phyloP scores from a whole-genome alignment of 2,329 filamentous ascomycete species.

The Botrytis byssoidea region DNA sequence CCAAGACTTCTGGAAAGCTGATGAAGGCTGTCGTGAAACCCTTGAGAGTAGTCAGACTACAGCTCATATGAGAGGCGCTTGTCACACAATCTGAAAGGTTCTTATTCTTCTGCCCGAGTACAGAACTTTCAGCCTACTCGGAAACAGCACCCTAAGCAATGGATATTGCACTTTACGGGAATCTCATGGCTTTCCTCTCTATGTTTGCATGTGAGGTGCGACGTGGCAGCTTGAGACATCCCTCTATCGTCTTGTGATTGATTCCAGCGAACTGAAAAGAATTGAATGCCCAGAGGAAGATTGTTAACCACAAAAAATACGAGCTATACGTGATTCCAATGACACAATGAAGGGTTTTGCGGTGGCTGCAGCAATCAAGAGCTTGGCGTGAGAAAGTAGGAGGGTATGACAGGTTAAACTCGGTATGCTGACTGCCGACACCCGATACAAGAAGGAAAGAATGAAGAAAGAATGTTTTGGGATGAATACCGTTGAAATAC shows the following conservation, averaged over 20 bases:
- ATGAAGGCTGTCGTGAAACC: slow-evolving; percentile 12
- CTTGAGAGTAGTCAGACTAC: not conserved
- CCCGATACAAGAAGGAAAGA: not conserved
- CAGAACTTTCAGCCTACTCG: slow-evolving; percentile 1
- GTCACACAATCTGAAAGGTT: not conserved
- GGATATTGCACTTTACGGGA: not conserved
- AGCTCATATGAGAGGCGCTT: not conserved
- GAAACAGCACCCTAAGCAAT: not conserved
- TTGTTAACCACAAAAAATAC: not conserved
- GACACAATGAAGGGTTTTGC: not conserved
- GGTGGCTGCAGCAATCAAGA: not conserved
- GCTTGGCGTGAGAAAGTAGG: not conserved
- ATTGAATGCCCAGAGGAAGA: not conserved
- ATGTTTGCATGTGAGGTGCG: not conserved
- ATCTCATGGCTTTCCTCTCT: not conserved
- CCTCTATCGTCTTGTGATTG: not conserved
- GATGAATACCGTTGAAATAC: not conserved
- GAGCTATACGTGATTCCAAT: not conserved
- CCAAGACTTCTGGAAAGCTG: slow-evolving; percentile 14
- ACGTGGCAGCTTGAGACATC: not conserved
- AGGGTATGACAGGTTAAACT: not conserved
- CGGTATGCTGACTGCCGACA: not conserved
- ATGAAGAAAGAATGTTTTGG: not conserved
- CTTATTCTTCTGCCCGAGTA: not conserved
- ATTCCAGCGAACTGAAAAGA: not conserved